Conservation (phyloP, 495 filamentous ascomycete species). For the Cladorrhinum samala region DNA sequence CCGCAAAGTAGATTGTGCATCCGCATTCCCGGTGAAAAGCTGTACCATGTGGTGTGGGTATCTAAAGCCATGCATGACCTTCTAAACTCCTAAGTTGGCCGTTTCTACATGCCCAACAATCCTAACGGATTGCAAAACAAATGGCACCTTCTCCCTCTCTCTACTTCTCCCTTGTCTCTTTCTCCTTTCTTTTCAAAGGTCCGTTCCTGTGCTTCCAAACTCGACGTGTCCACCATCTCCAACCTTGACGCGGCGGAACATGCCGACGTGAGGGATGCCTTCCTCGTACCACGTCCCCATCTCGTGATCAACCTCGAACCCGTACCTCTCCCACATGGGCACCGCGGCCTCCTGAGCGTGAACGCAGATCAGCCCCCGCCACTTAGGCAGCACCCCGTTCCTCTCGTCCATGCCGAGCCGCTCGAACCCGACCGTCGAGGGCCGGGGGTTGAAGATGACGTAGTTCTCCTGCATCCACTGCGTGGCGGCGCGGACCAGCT, state of each 20-base stretch:
- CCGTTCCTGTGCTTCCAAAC: no score
- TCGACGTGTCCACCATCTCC: neutral
- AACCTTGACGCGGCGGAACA: constrained; percentile 49
- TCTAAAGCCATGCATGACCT: no score
- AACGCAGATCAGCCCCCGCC: constrained; percentile 64
- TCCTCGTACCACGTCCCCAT: constrained; percentile 80
- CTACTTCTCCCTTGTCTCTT: neutral
- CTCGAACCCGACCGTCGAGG: constrained; percentile 39
- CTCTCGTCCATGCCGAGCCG: constrained; percentile 23
- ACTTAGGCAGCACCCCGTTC: constrained; percentile 37
- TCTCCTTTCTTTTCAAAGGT: no score
- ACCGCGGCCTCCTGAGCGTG: constrained; percentile 66
- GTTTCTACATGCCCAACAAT: no score
- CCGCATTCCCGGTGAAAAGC: no score
- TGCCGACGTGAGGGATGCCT: constrained; percentile 77
- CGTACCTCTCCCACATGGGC: constrained; percentile 54
- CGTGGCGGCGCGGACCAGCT: constrained; percentile 57
- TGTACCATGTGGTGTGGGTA: no score
- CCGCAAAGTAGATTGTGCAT: no score
- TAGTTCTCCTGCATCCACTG: constrained; percentile 56
- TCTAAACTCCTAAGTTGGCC: no score
- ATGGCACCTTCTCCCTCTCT: no score
- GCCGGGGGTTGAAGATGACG: constrained; percentile 42
- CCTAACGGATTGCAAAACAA: no score
- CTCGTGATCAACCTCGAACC: constrained; percentile 62